Conservation (phyloP, 768 basidiomycete species). For the Sporobolomyces roseus region DNA sequence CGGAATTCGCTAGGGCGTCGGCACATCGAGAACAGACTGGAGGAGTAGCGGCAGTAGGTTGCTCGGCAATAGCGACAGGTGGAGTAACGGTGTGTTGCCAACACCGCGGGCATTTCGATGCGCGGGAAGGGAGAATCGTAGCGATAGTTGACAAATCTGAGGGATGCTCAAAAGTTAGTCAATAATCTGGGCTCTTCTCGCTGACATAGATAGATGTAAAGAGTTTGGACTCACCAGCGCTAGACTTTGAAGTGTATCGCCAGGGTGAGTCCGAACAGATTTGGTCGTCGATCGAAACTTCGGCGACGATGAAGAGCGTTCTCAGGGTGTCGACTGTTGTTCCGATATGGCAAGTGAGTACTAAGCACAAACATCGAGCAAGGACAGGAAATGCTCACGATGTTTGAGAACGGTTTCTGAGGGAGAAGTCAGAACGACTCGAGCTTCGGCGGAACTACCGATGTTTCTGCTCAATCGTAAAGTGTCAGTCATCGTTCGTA, state of each 20-base stretch:
- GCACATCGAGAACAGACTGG: slow-evolving; percentile 21
- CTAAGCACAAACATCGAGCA: not conserved
- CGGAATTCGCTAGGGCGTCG: slow-evolving; percentile 19
- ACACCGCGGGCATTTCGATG: slow-evolving; percentile 80
- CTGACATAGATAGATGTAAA: not conserved
- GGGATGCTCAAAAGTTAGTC: no score
- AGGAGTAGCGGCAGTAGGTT: not conserved
- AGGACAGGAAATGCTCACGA: slow-evolving; percentile 21
- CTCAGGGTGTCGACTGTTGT: slow-evolving; percentile 57
- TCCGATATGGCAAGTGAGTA: no score
- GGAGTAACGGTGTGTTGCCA: slow-evolving; percentile 54
- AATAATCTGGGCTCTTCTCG: no score
- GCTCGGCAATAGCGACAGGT: not conserved
- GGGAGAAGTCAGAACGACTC: slow-evolving; percentile 57
- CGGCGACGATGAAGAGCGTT: slow-evolving; percentile 75
- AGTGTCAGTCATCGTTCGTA: no score
- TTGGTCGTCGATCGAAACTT: slow-evolving; percentile 54
- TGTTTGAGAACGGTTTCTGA: slow-evolving; percentile 52
- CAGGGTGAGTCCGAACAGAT: slow-evolving; percentile 6
- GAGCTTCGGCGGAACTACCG: slow-evolving; percentile 71
- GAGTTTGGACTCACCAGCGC: not conserved
- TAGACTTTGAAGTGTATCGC: not conserved
- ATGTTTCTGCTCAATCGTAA: slow-evolving; percentile 55
- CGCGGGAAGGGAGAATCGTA: slow-evolving; percentile 60
- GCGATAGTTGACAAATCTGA: no score